Evolutionary conservation across 768 basidiomycete species (phyloP).

Genomic region (Panaeolus papilionaceus): DNA sequence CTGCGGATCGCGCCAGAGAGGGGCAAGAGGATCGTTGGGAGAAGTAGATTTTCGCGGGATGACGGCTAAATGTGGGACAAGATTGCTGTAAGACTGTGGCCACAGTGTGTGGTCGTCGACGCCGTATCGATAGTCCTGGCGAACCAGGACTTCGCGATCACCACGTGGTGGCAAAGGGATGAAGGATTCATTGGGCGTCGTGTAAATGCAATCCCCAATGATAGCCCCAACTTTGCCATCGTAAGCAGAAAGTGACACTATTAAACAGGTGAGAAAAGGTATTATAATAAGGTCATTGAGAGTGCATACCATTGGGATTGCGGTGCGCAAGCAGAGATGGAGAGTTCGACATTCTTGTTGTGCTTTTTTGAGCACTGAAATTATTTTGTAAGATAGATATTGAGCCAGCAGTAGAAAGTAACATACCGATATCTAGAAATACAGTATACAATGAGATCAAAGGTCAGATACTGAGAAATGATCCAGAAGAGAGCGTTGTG

Average conservation of each 20-base stretch:
- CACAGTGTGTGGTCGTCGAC: constrained; percentile 16
- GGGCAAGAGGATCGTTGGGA: background rate
- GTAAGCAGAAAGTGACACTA: background rate
- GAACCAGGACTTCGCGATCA: constrained; percentile 4
- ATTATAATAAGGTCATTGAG: no score
- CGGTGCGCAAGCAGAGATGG: background rate
- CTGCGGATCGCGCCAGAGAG: constrained; percentile 9
- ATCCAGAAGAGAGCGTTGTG: no score
- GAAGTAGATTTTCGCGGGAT: constrained; percentile 6
- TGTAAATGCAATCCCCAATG: constrained; percentile 12
- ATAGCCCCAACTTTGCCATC: constrained; percentile 9
- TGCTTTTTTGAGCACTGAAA: no score
- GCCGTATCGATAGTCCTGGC: background rate
- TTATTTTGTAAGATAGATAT: no score
- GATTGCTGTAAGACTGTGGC: constrained; percentile 12
- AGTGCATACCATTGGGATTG: background rate
- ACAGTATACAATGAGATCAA: no score
- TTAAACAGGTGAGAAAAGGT: background rate
- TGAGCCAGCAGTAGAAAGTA: no score
- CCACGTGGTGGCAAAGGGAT: background rate
- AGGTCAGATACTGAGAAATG: no score
- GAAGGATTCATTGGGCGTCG: constrained; percentile 14
- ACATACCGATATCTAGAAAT: no score
- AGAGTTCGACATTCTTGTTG: background rate
- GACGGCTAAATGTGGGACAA: background rate